A percentile compares a stretch with the other conserved stretches of the same genome.
Evolutionary conservation across 2,329 filamentous ascomycete genomes (phyloP).

Genomic region (Clonostachys rosea): DNA sequence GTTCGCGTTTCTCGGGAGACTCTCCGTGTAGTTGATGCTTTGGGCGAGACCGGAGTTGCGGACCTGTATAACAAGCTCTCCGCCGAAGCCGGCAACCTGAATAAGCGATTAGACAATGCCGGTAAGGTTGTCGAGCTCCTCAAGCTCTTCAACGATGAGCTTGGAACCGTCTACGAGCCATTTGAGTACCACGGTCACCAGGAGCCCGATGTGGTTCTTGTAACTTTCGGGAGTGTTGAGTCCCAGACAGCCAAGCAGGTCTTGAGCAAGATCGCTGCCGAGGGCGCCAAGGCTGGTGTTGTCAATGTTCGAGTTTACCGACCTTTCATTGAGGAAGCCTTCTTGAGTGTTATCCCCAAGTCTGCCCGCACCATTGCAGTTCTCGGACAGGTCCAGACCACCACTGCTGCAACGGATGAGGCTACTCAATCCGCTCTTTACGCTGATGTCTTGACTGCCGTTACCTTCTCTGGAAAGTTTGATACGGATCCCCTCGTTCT

Average conservation of each 20-base stretch:
- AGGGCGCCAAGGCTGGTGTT: constrained; percentile 76
- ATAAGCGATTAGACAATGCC: constrained; percentile 67
- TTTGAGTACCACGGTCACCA: constrained; percentile 93
- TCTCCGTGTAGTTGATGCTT: constrained; percentile 74
- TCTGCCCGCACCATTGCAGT: constrained; percentile 75
- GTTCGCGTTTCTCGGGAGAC: constrained; percentile 80
- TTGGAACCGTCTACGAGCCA: constrained; percentile 86
- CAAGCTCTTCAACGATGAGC: constrained; percentile 77
- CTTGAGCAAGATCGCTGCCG: constrained; percentile 63
- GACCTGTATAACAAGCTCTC: constrained; percentile 65
- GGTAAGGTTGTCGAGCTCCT: constrained; percentile 69
- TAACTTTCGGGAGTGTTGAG: constrained; percentile 91
- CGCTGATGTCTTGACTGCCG: constrained; percentile 81
- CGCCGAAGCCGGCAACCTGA: constrained; percentile 54
- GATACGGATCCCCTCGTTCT: constrained; percentile 59
- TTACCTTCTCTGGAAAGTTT: constrained; percentile 72
- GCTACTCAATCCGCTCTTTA: constrained; percentile 82
- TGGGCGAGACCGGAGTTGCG: constrained; percentile 67
- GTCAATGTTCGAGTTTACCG: constrained; percentile 92
- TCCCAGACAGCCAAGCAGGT: constrained; percentile 82
- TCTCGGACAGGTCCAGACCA: constrained; percentile 79
- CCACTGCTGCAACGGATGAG: constrained; percentile 67
- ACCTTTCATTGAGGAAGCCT: constrained; percentile 92
- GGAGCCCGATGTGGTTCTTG: constrained; percentile 74
- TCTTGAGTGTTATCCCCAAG: constrained; percentile 75